Percentiles rank a stretch among this genome's conserved stretches.
Conservation (phyloP, 2,329 filamentous ascomycete species). For the Remersonia thermophila region DNA sequence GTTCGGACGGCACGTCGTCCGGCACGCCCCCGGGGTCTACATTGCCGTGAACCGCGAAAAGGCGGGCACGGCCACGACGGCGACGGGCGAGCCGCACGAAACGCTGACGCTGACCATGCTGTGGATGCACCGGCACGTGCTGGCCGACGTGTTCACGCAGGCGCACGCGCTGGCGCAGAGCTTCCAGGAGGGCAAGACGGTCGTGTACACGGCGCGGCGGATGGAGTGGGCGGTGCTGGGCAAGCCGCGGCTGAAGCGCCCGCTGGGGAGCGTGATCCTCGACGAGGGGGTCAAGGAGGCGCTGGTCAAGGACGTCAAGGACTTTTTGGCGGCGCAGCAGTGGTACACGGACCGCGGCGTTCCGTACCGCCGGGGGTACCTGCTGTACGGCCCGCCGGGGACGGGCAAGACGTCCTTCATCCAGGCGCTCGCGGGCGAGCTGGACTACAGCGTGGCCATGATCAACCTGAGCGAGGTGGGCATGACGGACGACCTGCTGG, state of each 20-base stretch:
- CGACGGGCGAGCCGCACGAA: constrained; percentile 83
- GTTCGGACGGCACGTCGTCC: constrained; percentile 77
- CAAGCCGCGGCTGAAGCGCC: constrained; percentile 72
- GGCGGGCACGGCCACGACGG: constrained; percentile 67
- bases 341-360: constrained; percentile 96
- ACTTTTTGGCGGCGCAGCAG: constrained; percentile 64
- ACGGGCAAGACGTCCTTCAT: constrained; percentile 96
- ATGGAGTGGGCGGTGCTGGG: constrained; percentile 80
- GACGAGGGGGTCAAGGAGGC: constrained; percentile 72
- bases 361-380: constrained; percentile 78
- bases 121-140: constrained; percentile 78
- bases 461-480: constrained; percentile 83
- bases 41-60: constrained; percentile 80
- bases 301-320: constrained; percentile 67
- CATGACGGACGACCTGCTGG: constrained; percentile 78
- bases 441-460: constrained; percentile 88
- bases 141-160: constrained; percentile 80
- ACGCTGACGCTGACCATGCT: constrained; percentile 85
- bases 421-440: constrained; percentile 80
- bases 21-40: constrained; percentile 68
- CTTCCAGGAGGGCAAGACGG: constrained; percentile 81
- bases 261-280: constrained; percentile 75
- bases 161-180: constrained; percentile 69
- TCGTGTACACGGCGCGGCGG: constrained; percentile 76
- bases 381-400: constrained; percentile 79